Percentiles rank a stretch among this genome's conserved stretches.
Conservation (phyloP, 306 rosid species). For the Hippophae tibetana region DNA sequence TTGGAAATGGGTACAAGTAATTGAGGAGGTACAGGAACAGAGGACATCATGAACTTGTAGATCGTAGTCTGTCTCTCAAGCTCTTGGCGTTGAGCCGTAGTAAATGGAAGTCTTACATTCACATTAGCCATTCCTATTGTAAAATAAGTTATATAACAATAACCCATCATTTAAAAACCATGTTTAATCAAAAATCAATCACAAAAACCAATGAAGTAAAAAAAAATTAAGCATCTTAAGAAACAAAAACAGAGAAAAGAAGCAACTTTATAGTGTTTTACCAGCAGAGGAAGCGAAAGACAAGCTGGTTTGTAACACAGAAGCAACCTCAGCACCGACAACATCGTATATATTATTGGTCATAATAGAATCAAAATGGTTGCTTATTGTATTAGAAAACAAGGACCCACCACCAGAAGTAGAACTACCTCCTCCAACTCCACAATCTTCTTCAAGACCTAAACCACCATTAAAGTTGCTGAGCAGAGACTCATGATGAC, state of each 20-base stretch:
- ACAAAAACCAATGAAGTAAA: neutral
- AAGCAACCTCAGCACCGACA: constrained; percentile 15
- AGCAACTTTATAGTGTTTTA: neutral
- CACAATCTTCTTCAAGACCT: constrained; percentile 11
- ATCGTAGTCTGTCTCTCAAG: constrained; percentile 25
- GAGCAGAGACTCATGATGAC: constrained; percentile 7
- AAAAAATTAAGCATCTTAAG: neutral
- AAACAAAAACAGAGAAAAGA: neutral
- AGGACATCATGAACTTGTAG: constrained; percentile 21
- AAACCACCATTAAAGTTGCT: constrained; percentile 11
- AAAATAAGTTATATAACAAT: neutral
- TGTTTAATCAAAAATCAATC: no score
- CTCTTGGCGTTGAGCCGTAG: constrained; percentile 26
- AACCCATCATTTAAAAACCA: neutral
- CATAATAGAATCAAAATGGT: constrained; percentile 3
- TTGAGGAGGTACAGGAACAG: constrained; percentile 25
- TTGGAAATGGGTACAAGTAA: constrained; percentile 18
- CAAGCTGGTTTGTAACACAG: constrained; percentile 16
- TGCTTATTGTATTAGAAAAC: constrained; percentile 15
- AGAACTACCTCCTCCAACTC: neutral
- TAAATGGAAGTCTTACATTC: constrained; percentile 17
- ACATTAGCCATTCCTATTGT: constrained; percentile 13
- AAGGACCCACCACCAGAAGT: constrained; percentile 10
- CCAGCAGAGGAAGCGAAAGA: constrained; percentile 19
- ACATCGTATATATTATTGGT: constrained; percentile 7